These are phyloP conservation scores for Trametes sanguinea DNA, from an alignment of 768 basidiomycete genomes.

Conservation along the genomic window DNA sequence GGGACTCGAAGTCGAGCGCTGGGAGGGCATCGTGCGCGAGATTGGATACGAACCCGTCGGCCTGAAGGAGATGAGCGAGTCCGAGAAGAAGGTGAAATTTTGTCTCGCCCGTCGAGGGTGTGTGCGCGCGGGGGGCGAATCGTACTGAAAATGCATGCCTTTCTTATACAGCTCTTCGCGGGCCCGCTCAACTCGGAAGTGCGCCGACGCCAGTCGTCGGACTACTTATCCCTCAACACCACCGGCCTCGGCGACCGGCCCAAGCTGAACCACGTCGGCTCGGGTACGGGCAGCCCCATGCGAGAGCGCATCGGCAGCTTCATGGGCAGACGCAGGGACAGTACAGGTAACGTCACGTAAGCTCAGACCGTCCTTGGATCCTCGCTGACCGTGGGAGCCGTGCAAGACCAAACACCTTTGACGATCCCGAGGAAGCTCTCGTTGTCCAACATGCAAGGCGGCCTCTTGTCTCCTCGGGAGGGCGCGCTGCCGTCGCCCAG, in stretches of 20 bases:
- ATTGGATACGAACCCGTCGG: slow-evolving; percentile 69
- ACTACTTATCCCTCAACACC: slow-evolving; percentile 62
- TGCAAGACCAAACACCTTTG: slow-evolving; percentile 59
- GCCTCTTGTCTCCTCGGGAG: slow-evolving; percentile 61
- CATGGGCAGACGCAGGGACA: slow-evolving; percentile 64
- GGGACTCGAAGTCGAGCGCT: slow-evolving; percentile 83
- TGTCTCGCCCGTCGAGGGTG: slow-evolving; percentile 7
- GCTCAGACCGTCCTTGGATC: neutral
- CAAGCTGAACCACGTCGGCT: slow-evolving; percentile 52
- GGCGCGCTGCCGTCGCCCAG: slow-evolving; percentile 64
- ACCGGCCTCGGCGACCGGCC: slow-evolving; percentile 55
- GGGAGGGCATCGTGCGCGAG: slow-evolving; percentile 88
- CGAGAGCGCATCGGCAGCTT: slow-evolving; percentile 66
- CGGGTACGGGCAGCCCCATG: slow-evolving; percentile 54
- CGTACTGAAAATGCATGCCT: slow-evolving; percentile 10
- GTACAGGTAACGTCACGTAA: slow-evolving; percentile 43
- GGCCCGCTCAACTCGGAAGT: slow-evolving; percentile 84
- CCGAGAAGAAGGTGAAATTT: slow-evolving; percentile 79
- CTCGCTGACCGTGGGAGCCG: slow-evolving; percentile 15
- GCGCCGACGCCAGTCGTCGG: slow-evolving; percentile 81
- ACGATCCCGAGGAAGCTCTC: slow-evolving; percentile 68
- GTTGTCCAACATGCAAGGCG: slow-evolving; percentile 56
- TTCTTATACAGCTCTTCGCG: slow-evolving; percentile 64
- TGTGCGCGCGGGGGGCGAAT: neutral
- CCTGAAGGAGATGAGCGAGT: slow-evolving; percentile 76